These are phyloP conservation scores for Nidularia sp. DNA, from an alignment of 768 basidiomycete species.

Conservation along the genomic window DNA sequence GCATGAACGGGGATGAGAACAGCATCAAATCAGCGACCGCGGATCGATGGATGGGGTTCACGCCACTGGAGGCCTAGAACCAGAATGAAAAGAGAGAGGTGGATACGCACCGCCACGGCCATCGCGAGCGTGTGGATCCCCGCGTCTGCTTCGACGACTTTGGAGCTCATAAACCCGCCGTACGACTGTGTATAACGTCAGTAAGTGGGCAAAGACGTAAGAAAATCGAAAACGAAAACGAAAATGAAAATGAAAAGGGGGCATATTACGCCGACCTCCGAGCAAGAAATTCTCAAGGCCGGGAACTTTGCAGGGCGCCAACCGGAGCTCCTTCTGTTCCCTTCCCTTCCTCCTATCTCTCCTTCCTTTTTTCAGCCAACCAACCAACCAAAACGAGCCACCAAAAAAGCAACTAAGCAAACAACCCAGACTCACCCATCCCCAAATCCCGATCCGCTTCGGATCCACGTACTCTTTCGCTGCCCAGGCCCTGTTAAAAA, in stretches of 20 bases:
- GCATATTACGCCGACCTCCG: too few species aligned
- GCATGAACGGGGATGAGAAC: not conserved
- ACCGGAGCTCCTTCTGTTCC: too few species aligned
- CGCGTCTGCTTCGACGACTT: slow-evolving; percentile 87
- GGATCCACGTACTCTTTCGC: slow-evolving; percentile 85
- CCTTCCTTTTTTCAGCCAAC: too few species aligned
- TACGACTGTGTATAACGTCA: slow-evolving; percentile 59
- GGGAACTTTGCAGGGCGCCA: too few species aligned
- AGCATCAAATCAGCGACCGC: not conserved
- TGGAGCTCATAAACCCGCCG: slow-evolving; percentile 94
- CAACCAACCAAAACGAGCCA: not conserved
- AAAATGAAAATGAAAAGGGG: not conserved
- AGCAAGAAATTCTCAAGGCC: too few species aligned
- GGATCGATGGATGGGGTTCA: not conserved
- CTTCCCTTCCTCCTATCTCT: too few species aligned
- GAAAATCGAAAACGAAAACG: not conserved
- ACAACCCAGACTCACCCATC: slow-evolving; percentile 67
- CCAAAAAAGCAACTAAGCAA: not conserved
- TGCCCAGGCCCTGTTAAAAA: slow-evolving; percentile 64
- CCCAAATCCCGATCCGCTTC: slow-evolving; percentile 92
- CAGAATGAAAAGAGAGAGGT: not conserved
- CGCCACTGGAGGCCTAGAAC: not conserved
- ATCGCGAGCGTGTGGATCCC: slow-evolving; percentile 89
- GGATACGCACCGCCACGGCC: slow-evolving; percentile 72
- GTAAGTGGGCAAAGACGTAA: not conserved